Percentiles rank a stretch among this genome's conserved stretches.
These are phyloP conservation scores for Pseudocercospora crystallina DNA, from an alignment of 2,329 filamentous ascomycete genomes.

Conservation along the genomic window DNA sequence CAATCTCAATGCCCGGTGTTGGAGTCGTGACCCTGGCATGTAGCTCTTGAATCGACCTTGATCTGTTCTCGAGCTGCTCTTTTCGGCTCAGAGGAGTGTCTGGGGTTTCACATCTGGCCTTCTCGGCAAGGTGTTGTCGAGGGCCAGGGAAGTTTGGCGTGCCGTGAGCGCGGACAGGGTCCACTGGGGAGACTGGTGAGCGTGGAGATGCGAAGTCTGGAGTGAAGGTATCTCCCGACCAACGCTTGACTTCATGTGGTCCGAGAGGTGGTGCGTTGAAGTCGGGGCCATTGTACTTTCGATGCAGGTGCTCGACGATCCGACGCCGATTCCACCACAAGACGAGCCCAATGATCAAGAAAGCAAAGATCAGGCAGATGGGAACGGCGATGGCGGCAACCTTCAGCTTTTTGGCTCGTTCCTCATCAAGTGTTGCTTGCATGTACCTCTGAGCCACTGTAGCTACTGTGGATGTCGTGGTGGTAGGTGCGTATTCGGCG, in stretches of 20 bases:
- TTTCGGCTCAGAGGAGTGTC: slow-evolving; percentile 12
- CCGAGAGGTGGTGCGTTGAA: background rate
- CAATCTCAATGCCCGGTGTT: background rate
- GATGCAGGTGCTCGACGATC: slow-evolving; percentile 7
- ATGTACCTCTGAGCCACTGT: no score
- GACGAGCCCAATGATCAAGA: background rate
- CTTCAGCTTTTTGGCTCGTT: no score
- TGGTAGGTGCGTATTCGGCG: no score
- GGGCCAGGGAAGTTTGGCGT: slow-evolving; percentile 6
- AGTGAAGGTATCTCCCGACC: background rate
- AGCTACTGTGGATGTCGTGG: no score
- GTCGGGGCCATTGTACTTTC: slow-evolving; percentile 4
- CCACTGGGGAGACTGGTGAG: background rate
- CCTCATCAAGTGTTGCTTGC: no score
- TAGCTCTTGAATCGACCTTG: slow-evolving; percentile 10
- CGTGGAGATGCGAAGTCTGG: background rate
- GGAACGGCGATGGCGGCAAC: slow-evolving; percentile 7
- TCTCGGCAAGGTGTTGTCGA: slow-evolving; percentile 1
- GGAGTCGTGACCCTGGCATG: slow-evolving; percentile 5
- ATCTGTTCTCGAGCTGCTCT: slow-evolving; percentile 13
- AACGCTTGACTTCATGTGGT: background rate
- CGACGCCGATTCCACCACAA: slow-evolving; percentile 6
- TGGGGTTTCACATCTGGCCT: slow-evolving; percentile 6
- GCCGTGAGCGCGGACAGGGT: background rate
- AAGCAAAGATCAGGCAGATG: background rate